These are phyloP conservation scores for Spergularia azorica DNA, from an alignment of 179 eudicot species.

Conservation along the genomic window DNA sequence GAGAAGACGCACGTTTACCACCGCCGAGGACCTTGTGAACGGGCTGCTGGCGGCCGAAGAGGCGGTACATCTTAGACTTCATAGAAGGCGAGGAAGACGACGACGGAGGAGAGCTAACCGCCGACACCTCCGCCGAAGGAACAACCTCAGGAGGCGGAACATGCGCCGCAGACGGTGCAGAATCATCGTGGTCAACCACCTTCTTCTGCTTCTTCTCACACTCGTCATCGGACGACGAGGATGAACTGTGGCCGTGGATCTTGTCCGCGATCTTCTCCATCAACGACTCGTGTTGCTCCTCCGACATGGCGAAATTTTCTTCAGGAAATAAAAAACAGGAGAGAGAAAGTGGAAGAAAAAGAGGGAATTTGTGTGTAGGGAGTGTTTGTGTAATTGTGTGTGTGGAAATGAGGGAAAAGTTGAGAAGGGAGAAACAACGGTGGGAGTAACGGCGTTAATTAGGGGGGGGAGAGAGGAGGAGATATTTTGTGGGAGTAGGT, in stretches of 20 bases:
- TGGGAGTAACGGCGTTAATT: constrained; percentile 15
- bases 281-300: constrained; percentile 42
- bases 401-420: not conserved
- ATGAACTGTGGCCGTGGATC: constrained; percentile 48
- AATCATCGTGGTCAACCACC: not conserved
- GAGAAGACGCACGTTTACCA: constrained; percentile 56
- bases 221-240: constrained; percentile 57
- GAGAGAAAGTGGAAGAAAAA: not conserved
- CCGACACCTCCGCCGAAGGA: constrained; percentile 27
- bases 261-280: constrained; percentile 62
- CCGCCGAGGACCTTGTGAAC: constrained; percentile 72
- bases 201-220: constrained; percentile 15
- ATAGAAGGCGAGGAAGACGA: constrained; percentile 10
- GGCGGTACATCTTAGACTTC: constrained; percentile 39
- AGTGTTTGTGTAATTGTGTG: not conserved
- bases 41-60: constrained; percentile 71
- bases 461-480: constrained; percentile 6
- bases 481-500: constrained; percentile 15
- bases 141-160: constrained; percentile 38
- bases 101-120: constrained; percentile 12
- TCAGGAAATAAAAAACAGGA: not conserved
- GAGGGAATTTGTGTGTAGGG: not conserved
- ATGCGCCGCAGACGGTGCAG: constrained; percentile 25
- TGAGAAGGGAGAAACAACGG: not conserved
- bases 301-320: constrained; percentile 24